Base-by-base conservation (phyloP, 352 stramenopile species). In the Globisporangium recalcitrans region DNA sequence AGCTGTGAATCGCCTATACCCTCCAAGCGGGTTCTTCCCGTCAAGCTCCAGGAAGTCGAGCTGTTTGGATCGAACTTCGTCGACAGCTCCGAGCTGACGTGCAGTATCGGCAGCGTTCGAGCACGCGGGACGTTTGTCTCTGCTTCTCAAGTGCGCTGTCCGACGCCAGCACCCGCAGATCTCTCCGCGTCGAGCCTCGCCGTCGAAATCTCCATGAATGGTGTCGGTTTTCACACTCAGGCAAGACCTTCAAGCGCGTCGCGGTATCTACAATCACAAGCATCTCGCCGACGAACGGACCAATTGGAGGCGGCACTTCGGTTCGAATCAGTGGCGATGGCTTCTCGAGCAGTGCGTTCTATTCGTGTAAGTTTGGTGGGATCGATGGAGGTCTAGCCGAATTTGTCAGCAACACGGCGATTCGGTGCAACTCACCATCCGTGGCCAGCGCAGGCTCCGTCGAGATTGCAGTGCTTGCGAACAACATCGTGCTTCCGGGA, bases 231-330 rank as follows among this genome's bases (percentile, higher is more conserved):
- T 59, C 52, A 7, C 48, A 48, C 21, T 59, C 52, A 48, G 52
- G 52, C 31, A 49, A 48, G n/a, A 22, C 13, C 0, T 59, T 48
- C 14, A 48, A 29, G 31, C 13, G 24, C 10, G 4, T 49, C 16
- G n/a, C 31, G 31, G 34, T 16, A 29, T 59, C 52, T 21, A 48
- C 34, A 11, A 44, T 59, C 14, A 8, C n/a, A 27, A 59, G 32
- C n/a, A 13, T 59, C n/a, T 26, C 24, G 13, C 52, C 68, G 6
- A 52, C 22, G 98, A 56, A 56, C 14, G 55, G 55, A 27, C 40
- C 42, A n/a, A 53, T 53, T 32, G 22, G 2, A 29, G 56, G 56
- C 10, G 27, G 56, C 26, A 53, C 56, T 11, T 40, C 6, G 21
- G 19, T 54, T 31, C 27, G 10, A 22, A 53, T 62, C 56, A 62